Percentiles rank a stretch among this genome's conserved stretches.
These are phyloP conservation scores for Pseudozyma hubeiensis DNA, from an alignment of 1,284 basidiomycete species.

Conservation along the genomic window DNA sequence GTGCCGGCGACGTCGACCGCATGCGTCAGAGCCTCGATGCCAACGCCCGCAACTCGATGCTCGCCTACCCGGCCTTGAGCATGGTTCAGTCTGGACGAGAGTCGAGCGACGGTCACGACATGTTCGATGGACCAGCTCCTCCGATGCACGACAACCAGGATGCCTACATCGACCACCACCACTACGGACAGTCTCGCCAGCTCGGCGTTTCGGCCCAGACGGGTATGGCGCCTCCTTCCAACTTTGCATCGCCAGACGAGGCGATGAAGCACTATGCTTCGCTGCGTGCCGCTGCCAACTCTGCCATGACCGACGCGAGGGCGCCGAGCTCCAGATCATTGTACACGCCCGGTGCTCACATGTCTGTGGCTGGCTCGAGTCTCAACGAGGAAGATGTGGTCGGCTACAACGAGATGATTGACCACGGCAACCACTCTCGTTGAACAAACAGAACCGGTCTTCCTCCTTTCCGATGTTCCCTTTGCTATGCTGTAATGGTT, in stretches of 20 bases:
- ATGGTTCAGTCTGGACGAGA: slow-evolving; percentile 53
- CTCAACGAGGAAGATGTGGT: slow-evolving; percentile 66
- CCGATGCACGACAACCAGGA: slow-evolving; percentile 25
- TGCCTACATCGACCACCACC: slow-evolving; percentile 49
- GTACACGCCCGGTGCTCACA: slow-evolving; percentile 55
- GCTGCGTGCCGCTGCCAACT: slow-evolving; percentile 36
- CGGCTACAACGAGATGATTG: slow-evolving; percentile 64
- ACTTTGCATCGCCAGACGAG: slow-evolving; percentile 59
- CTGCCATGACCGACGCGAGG: slow-evolving; percentile 18
- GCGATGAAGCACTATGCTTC: slow-evolving; percentile 64
- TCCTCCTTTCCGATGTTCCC: neutral
- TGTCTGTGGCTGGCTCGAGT: slow-evolving; percentile 53
- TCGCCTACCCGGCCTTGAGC: slow-evolving; percentile 56
- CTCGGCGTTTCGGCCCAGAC: slow-evolving; percentile 37
- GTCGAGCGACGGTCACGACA: slow-evolving; percentile 48
- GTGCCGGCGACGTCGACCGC: slow-evolving; percentile 43
- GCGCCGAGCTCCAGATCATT: slow-evolving; percentile 45
- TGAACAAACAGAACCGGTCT: slow-evolving; percentile 7
- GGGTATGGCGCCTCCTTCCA: slow-evolving; percentile 60
- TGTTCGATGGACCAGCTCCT: slow-evolving; percentile 37
- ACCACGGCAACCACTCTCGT: slow-evolving; percentile 54
- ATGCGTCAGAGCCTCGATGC: slow-evolving; percentile 54
- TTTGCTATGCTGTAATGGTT: slow-evolving; percentile 16
- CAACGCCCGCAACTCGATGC: slow-evolving; percentile 56
- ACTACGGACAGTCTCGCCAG: slow-evolving; percentile 37